phyloP scores from a whole-genome alignment of 768 basidiomycete species.

The Suillus fuscotomentosus region DNA sequence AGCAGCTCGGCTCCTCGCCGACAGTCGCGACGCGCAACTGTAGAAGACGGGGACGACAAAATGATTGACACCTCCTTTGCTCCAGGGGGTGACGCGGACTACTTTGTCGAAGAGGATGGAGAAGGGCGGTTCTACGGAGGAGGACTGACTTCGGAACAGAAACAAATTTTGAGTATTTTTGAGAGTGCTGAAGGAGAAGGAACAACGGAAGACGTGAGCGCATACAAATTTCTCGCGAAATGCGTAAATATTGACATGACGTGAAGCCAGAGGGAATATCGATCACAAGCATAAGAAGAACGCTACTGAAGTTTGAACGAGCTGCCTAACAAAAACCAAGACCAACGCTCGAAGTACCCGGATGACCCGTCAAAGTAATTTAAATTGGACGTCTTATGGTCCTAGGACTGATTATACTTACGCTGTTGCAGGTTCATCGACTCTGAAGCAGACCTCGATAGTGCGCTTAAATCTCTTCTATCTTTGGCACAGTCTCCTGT shows the following conservation, averaged over 20 bases:
- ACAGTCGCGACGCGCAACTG: slow-evolving; percentile 43
- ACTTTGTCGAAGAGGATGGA: slow-evolving; percentile 87
- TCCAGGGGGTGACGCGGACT: slow-evolving; percentile 87
- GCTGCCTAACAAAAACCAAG: slow-evolving; percentile 93
- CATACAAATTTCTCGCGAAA: not conserved
- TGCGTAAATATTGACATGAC: not conserved
- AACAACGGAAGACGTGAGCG: slow-evolving; percentile 65
- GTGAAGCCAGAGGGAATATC: slow-evolving; percentile 65
- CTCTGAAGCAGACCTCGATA: slow-evolving; percentile 94
- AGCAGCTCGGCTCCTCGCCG: slow-evolving; percentile 15
- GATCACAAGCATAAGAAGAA: slow-evolving; percentile 65
- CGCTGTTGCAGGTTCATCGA: slow-evolving; percentile 81
- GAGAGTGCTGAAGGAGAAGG: slow-evolving; percentile 69
- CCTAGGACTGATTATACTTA: slow-evolving; percentile 6
- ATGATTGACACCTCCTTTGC: slow-evolving; percentile 53
- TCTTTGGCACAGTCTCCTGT: slow-evolving; percentile 83
- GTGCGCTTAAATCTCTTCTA: slow-evolving; percentile 81
- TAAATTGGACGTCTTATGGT: not conserved
- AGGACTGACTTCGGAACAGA: slow-evolving; percentile 89
- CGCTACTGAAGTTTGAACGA: slow-evolving; percentile 81
- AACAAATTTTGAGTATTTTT: slow-evolving; percentile 94
- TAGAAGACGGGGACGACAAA: slow-evolving; percentile 53
- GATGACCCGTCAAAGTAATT: slow-evolving; percentile 86
- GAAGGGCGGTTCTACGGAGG: slow-evolving; percentile 94
- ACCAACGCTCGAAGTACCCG: slow-evolving; percentile 93